Evolutionary conservation across 495 filamentous ascomycete genomes (phyloP), one percentile per base, ranked within the genome.

Genomic region (Lophium mytilinum): DNA sequence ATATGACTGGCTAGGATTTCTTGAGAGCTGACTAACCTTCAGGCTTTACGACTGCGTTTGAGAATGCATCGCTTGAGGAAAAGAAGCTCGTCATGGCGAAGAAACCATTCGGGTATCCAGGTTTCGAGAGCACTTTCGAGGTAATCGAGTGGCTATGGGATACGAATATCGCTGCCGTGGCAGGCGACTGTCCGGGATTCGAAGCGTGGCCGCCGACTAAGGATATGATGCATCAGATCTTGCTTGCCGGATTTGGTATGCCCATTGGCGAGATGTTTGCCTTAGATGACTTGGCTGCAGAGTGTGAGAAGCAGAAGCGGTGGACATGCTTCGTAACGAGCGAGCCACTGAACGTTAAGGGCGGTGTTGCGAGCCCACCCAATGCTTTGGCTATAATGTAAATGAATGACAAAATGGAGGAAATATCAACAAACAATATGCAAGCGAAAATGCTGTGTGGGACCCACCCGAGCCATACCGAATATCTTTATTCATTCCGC

Each of bases 191-290:
- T 35, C 56, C 52, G 15, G 49, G 57, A 4, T 64, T 60, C 35
- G 61, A 64, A 35, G 61, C 52, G 1, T 64, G 52, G 52, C 61
- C 61, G 1, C 60, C 60, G 1, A 35, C 50, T 1, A 50, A 59
- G 41, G 46, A 60, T 30, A 35, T 11, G 3, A 36, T 65, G 55
- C 62, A 65, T 45, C 45, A 59, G 39, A 52, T 49, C 11, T 48
- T 65, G 14, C 58, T 65, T 14, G 58, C 62, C 0, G 58, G 58
- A 0, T 65, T 50, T 9, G 62, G 62, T 5, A 62, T 65, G 53
- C 62, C 62, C 30, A 61, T 65, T 36, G 62, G 62, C 1, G 62
- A 65, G 37, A 55, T 65, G 54, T 65, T 65, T 37, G 55, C 36
- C 15, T 37, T 65, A 9, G 62, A 65, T 17, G 55, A 56, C 17